phyloP scores from a whole-genome alignment of 345 rosid genomes.

The Cardamine occulta region DNA sequence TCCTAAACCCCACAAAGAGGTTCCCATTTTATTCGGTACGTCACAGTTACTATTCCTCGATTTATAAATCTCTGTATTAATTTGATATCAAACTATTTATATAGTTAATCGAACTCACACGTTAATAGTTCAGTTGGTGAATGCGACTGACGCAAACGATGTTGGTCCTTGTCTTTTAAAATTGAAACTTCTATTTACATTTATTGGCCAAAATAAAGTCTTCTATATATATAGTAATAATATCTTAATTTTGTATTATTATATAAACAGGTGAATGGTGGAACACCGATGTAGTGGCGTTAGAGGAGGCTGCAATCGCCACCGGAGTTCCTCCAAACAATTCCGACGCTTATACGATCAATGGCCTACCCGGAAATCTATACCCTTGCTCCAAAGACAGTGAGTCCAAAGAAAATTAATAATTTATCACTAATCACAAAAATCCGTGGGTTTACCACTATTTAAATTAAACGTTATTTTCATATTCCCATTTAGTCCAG shows the following conservation, averaged over 20 bases:
- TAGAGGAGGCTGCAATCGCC: constrained; percentile 59
- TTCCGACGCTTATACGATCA: constrained; percentile 86
- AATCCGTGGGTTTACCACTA: too few species aligned
- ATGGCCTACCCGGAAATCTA: constrained; percentile 87
- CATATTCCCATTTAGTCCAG: too few species aligned
- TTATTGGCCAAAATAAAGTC: constrained; percentile 3
- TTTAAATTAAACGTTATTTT: too few species aligned
- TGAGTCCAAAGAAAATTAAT: constrained; percentile 33
- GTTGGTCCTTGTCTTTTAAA: constrained; percentile 5
- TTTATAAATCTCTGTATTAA: neutral
- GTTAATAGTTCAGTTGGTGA: constrained; percentile 20
- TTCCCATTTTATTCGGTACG: constrained; percentile 76
- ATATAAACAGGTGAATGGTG: constrained; percentile 81
- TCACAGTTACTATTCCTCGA: neutral
- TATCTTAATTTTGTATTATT: neutral
- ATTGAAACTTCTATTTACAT: neutral
- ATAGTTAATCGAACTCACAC: constrained; percentile 3
- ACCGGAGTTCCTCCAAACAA: constrained; percentile 59
- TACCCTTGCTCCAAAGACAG: constrained; percentile 74
- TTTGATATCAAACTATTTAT: neutral
- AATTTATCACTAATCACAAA: neutral
- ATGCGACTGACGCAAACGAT: constrained; percentile 23
- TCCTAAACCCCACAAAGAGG: constrained; percentile 71
- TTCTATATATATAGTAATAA: neutral
- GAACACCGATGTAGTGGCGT: constrained; percentile 73